Conservation (phyloP, 169 alveolate genomes). For the Cryptosporidium sp. region DNA sequence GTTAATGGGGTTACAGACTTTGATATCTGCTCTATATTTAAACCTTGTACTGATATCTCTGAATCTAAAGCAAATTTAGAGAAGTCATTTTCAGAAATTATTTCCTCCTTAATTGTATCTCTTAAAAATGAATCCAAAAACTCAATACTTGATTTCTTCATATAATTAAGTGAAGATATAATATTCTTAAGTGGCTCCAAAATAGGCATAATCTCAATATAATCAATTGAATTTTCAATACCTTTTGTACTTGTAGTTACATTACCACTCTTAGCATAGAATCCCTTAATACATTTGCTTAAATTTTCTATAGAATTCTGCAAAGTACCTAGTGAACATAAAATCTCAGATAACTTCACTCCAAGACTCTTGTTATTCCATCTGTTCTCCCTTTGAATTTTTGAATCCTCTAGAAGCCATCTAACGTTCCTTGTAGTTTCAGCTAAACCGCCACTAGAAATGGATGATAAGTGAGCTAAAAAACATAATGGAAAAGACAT, state of each 20-base stretch:
- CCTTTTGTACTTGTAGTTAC: constrained; percentile 49
- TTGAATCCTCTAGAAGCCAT: constrained; percentile 69
- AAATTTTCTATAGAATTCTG: constrained; percentile 5
- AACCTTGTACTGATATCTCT: constrained; percentile 21
- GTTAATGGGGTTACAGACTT: constrained; percentile 4
- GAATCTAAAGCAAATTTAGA: constrained; percentile 12
- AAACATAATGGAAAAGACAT: constrained; percentile 44
- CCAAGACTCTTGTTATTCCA: constrained; percentile 24
- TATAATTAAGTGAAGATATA: constrained; percentile 20
- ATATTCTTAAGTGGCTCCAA: constrained; percentile 1
- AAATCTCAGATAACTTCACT: constrained; percentile 12
- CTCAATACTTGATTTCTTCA: constrained; percentile 5
- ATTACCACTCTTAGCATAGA: constrained; percentile 13
- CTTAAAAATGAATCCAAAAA: constrained; percentile 18
- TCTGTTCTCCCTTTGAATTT: constrained; percentile 6
- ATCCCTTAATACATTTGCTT: constrained; percentile 20
- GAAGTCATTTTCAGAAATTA: background rate
- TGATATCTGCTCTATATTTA: constrained; percentile 6
- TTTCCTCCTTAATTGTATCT: background rate
- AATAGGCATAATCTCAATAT: constrained; percentile 63
- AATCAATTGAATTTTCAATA: constrained; percentile 34
- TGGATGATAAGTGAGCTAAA: constrained; percentile 21
- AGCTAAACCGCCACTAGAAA: constrained; percentile 47
- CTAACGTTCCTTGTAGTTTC: constrained; percentile 29
- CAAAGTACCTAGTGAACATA: constrained; percentile 46